phyloP scores from a whole-genome alignment of 1,284 basidiomycete genomes.

The Thelephora terrestris region DNA sequence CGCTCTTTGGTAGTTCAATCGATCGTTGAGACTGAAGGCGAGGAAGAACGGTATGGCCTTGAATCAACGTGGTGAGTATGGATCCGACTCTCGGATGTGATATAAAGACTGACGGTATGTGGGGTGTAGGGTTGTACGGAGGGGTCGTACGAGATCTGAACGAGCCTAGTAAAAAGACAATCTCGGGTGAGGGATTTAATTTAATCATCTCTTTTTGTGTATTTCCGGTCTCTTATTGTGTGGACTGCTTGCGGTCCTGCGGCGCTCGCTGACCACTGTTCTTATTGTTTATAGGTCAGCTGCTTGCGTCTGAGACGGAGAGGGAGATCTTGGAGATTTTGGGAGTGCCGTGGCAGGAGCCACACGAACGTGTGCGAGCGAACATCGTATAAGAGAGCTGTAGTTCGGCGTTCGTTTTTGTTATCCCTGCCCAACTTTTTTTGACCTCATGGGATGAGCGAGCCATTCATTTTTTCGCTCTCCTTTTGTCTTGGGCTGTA shows the following conservation, averaged over 20 bases:
- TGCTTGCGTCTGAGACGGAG: conserved; percentile 76
- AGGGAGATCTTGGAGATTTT: conserved; percentile 75
- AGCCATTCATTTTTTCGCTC: no score
- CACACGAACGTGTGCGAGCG: conserved; percentile 48
- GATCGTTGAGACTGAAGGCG: conserved; percentile 79
- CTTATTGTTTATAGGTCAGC: conserved; percentile 36
- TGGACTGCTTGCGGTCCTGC: neutral
- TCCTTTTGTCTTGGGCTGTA: no score
- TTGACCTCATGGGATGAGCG: no score
- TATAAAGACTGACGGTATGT: conserved; percentile 21
- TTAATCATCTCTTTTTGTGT: neutral
- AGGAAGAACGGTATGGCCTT: conserved; percentile 73
- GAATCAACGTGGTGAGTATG: conserved; percentile 71
- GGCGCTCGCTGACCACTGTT: neutral
- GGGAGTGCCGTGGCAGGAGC: conserved; percentile 69
- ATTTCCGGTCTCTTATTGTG: neutral
- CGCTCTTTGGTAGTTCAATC: conserved; percentile 61
- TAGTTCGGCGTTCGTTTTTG: neutral
- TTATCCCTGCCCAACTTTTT: neutral
- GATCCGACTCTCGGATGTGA: conserved; percentile 58
- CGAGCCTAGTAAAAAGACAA: conserved; percentile 50
- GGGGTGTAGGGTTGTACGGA: conserved; percentile 49
- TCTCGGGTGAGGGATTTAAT: conserved; percentile 41
- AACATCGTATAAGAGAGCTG: neutral
- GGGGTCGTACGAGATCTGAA: conserved; percentile 64